phyloP scores from a whole-genome alignment of 129 eudicot species.

The Sambucus nigra region DNA sequence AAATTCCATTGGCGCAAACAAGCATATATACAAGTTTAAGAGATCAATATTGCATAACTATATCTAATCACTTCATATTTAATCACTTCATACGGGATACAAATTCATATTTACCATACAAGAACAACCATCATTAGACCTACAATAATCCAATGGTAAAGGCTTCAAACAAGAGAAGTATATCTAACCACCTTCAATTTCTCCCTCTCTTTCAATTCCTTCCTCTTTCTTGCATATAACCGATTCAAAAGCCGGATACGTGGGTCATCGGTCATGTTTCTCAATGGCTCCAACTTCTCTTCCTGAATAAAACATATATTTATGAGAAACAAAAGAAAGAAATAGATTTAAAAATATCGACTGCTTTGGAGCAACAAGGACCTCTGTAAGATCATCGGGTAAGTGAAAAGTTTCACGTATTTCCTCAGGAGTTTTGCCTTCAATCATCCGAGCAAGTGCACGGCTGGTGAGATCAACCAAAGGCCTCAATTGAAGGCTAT shows the following conservation, averaged over 20 bases:
- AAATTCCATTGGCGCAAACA: not conserved
- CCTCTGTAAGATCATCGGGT: conserved; percentile 96
- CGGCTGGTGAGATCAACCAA: conserved; percentile 91
- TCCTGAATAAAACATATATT: conserved; percentile 30
- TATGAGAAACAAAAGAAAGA: conserved; percentile 1
- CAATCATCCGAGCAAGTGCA: conserved; percentile 87
- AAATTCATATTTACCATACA: not conserved
- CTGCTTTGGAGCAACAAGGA: not conserved
- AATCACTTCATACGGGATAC: not conserved
- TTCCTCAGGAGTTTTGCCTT: conserved; percentile 90
- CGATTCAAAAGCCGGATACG: conserved; percentile 72
- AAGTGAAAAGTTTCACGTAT: conserved; percentile 84
- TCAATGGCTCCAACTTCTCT: conserved; percentile 72
- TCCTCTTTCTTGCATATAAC: conserved; percentile 68
- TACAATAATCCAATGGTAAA: conserved; percentile 1
- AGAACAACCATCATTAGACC: conserved; percentile 2
- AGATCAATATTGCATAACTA: not conserved
- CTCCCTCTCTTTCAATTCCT: conserved; percentile 58
- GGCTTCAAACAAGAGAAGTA: not conserved
- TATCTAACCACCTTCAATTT: conserved; percentile 35
- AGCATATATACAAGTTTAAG: not conserved
- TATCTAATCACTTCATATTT: not conserved
- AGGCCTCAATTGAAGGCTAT: conserved; percentile 78
- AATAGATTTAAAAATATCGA: not conserved
- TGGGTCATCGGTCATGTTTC: conserved; percentile 62